A percentile compares a stretch with the other conserved stretches of the same genome.
Evolutionary conservation across 805 yeast species (phyloP).

Genomic region (Zygoascus flipseniorum): DNA sequence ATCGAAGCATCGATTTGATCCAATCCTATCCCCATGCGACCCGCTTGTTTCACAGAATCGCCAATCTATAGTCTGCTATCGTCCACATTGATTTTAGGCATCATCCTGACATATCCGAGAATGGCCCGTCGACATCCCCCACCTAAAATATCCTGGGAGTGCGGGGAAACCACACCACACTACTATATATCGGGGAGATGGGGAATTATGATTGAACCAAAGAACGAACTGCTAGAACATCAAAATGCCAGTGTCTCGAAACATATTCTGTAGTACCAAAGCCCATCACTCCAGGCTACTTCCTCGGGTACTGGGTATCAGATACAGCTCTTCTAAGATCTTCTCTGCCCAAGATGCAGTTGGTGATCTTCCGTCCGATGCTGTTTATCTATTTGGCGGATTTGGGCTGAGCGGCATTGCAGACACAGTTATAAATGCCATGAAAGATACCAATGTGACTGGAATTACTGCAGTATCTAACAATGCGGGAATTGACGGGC

Average conservation of each 20-base stretch:
- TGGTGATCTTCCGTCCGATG: conserved; percentile 20
- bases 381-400: conserved; percentile 35
- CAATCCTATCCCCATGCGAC: no score
- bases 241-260: not conserved
- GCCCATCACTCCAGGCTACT: not conserved
- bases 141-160: not conserved
- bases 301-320: not conserved
- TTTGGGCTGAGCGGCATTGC: conserved; percentile 39
- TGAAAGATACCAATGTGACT: conserved; percentile 25
- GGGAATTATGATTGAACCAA: not conserved
- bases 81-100: no score
- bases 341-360: conserved; percentile 10
- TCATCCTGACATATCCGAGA: not conserved
- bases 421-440: conserved; percentile 33
- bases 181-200: not conserved
- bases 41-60: no score
- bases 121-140: not conserved
- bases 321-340: not conserved
- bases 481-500: conserved; percentile 36
- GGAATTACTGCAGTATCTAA: conserved; percentile 37
- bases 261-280: not conserved
- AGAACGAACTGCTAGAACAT: not conserved
- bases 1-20: no score
- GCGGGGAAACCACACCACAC: not conserved
- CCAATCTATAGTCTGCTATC: no score